These are phyloP conservation scores for Boechera retrofracta DNA, from an alignment of 345 rosid genomes.

Conservation along the genomic window DNA sequence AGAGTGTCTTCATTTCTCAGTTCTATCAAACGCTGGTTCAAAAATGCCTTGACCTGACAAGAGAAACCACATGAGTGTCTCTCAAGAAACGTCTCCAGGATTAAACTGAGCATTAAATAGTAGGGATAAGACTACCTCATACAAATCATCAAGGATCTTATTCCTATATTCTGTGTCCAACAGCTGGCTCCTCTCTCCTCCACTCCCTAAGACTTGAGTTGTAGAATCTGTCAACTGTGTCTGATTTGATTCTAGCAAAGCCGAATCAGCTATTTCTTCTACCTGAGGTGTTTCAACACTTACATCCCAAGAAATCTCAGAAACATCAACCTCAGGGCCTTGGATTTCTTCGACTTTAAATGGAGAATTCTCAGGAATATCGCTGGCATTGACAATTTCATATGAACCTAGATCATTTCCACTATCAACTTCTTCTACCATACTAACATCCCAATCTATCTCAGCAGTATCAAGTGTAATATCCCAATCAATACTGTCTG, in stretches of 20 bases:
- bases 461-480: constrained; percentile 76
- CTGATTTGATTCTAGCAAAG: constrained; percentile 48
- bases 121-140: constrained; percentile 62
- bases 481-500: constrained; percentile 87
- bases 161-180: constrained; percentile 89
- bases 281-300: constrained; percentile 90
- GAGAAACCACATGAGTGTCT: constrained; percentile 32
- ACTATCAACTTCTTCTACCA: constrained; percentile 77
- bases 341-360: constrained; percentile 49
- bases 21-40: constrained; percentile 77
- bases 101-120: background rate
- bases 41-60: constrained; percentile 83
- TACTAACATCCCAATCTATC: constrained; percentile 95
- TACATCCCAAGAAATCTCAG: constrained; percentile 89
- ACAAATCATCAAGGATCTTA: constrained; percentile 88
- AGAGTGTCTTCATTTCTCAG: constrained; percentile 74
- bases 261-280: constrained; percentile 62
- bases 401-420: constrained; percentile 90
- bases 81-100: constrained; percentile 27
- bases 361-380: constrained; percentile 57
- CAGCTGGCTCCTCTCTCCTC: constrained; percentile 73
- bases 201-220: constrained; percentile 51
- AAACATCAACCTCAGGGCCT: constrained; percentile 52
- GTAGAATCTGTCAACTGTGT: constrained; percentile 46
- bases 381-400: constrained; percentile 85